Evolutionary conservation across 2,329 filamentous ascomycete species (phyloP).

Genomic region (Fusarium avenaceum): DNA sequence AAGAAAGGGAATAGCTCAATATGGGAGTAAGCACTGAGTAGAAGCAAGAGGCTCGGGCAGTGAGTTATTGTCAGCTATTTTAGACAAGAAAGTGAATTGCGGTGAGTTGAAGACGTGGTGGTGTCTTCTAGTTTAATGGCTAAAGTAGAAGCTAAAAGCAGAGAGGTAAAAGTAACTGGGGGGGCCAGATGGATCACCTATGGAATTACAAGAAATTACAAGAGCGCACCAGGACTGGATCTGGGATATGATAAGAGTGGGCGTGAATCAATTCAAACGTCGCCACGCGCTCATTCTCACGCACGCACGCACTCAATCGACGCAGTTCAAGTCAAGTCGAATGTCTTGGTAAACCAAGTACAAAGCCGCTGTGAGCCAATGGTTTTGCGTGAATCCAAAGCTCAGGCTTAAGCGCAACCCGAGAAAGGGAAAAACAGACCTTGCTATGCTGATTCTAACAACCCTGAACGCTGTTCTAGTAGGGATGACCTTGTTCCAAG

Average conservation of each 20-base stretch:
- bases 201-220: slow-evolving; percentile 13
- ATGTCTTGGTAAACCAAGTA: slow-evolving; percentile 19
- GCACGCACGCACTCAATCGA: slow-evolving; percentile 1
- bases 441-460: too few species aligned
- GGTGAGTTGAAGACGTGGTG: slow-evolving; percentile 29
- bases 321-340: not conserved
- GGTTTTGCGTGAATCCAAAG: slow-evolving; percentile 20
- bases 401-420: slow-evolving; percentile 37
- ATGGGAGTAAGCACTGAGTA: not conserved
- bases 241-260: too few species aligned
- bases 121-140: not conserved
- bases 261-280: too few species aligned
- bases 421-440: not conserved
- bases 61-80: slow-evolving; percentile 26
- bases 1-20: slow-evolving; percentile 3
- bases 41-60: slow-evolving; percentile 21
- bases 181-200: not conserved
- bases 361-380: slow-evolving; percentile 9
- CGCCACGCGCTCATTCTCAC: slow-evolving; percentile 32
- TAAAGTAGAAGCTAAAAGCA: not conserved
- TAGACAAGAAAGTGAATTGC: slow-evolving; percentile 37
- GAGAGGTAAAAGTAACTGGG: not conserved
- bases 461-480: slow-evolving; percentile 29
- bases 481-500: slow-evolving; percentile 21
- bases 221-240: not conserved